Conservation (phyloP, 805 yeast species). For the Ogataea thermomethanolica region DNA sequence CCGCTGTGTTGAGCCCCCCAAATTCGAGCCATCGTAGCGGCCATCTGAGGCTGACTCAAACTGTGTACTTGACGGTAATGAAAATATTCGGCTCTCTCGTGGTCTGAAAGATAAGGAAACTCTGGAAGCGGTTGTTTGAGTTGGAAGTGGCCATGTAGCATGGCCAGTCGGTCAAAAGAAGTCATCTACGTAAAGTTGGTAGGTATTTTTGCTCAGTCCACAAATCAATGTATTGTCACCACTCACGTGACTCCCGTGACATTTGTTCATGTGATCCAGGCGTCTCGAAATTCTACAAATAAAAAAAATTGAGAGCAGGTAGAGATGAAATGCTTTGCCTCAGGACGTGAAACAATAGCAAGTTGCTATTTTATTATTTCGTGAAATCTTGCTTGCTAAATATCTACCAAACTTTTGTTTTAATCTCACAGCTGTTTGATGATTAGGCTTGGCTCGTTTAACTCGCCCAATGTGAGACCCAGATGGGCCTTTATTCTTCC, state of each 20-base stretch:
- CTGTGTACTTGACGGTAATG: constrained; percentile 22
- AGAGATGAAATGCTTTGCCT: neutral
- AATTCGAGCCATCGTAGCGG: neutral
- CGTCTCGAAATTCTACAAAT: no score
- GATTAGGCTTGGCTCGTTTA: constrained; percentile 7
- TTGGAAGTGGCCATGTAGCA: constrained; percentile 21
- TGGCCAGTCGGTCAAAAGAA: constrained; percentile 17
- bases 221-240: neutral
- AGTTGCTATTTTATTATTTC: neutral
- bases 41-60: constrained; percentile 2
- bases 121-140: constrained; percentile 12
- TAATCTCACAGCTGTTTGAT: neutral
- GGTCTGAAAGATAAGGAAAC: constrained; percentile 21
- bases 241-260: neutral
- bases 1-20: constrained; percentile 11
- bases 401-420: neutral
- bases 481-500: constrained; percentile 47
- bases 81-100: constrained; percentile 20
- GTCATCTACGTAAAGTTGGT: neutral
- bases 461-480: constrained; percentile 28
- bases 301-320: no score
- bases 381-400: neutral
- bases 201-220: neutral
- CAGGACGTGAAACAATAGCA: neutral
- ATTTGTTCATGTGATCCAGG: no score